A percentile compares a stretch with the other conserved stretches of the same genome.
Conservation (phyloP, 192 early-diverging fungal genomes). For the Linnemannia zychae region DNA sequence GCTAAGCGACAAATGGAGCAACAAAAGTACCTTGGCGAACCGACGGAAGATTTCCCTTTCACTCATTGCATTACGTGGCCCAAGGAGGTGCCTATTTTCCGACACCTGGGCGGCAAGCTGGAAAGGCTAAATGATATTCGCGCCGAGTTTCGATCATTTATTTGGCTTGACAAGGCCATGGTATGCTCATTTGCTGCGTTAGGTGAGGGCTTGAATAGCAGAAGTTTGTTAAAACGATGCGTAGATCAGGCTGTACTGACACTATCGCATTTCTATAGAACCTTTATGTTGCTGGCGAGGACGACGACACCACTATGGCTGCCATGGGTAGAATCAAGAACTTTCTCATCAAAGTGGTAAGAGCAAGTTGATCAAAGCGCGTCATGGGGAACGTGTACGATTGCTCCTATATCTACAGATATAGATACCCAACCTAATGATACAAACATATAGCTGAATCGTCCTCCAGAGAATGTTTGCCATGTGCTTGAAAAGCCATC, state of each 20-base stretch:
- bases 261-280: slow-evolving; percentile 3
- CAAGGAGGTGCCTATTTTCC: slow-evolving; percentile 14
- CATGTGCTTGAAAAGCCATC: slow-evolving; percentile 50
- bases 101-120: slow-evolving; percentile 26
- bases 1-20: slow-evolving; percentile 9
- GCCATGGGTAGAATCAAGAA: slow-evolving; percentile 42
- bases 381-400: too few relatives aligned
- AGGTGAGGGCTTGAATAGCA: background rate
- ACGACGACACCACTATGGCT: background rate
- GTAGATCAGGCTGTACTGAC: background rate
- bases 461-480: background rate
- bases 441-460: background rate
- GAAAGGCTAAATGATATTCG: slow-evolving; percentile 15
- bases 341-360: slow-evolving; percentile 36
- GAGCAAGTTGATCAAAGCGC: background rate
- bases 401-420: background rate
- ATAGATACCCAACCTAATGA: background rate
- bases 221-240: background rate
- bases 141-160: slow-evolving; percentile 36
- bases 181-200: background rate
- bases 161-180: slow-evolving; percentile 39
- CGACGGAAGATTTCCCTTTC: slow-evolving; percentile 1
- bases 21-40: slow-evolving; percentile 18
- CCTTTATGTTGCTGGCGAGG: slow-evolving; percentile 19
- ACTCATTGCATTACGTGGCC: slow-evolving; percentile 32